phyloP scores from a whole-genome alignment of 148 eudicot genomes.

The Rhododendron henanense region DNA sequence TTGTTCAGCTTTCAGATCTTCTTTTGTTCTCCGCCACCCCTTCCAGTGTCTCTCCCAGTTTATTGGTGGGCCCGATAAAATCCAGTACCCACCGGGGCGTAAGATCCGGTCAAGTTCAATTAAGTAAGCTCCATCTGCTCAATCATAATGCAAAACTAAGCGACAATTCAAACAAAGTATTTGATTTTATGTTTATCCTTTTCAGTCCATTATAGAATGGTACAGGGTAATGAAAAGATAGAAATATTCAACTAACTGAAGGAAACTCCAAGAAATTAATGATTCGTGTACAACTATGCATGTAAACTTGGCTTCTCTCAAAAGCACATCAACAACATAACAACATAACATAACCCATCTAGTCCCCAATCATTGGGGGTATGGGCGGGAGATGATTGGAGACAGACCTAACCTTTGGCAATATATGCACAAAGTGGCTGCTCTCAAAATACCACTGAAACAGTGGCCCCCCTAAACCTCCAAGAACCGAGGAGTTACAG shows the following conservation, averaged over 20 bases:
- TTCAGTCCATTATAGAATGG: not conserved
- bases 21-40: constrained; percentile 44
- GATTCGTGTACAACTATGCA: not conserved
- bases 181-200: not conserved
- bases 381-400: too few relatives aligned
- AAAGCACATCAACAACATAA: too few relatives aligned
- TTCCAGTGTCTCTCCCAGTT: constrained; percentile 53
- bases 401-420: too few relatives aligned
- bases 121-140: constrained; percentile 54
- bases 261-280: not conserved
- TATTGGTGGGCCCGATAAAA: constrained; percentile 64
- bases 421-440: too few relatives aligned
- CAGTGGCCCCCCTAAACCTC: too few relatives aligned
- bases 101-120: constrained; percentile 54
- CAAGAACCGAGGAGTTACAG: too few relatives aligned
- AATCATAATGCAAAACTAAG: not conserved
- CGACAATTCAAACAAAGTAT: not conserved
- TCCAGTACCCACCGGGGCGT: constrained; percentile 70
- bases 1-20: constrained; percentile 48
- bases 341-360: too few relatives aligned
- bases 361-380: too few relatives aligned
- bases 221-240: not conserved
- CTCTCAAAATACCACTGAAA: too few relatives aligned
- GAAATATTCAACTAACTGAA: not conserved
- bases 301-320: not conserved